Evolutionary conservation across 805 yeast species (phyloP), one percentile per base, ranked within the genome.

Genomic region (Starmerella bombicola): DNA sequence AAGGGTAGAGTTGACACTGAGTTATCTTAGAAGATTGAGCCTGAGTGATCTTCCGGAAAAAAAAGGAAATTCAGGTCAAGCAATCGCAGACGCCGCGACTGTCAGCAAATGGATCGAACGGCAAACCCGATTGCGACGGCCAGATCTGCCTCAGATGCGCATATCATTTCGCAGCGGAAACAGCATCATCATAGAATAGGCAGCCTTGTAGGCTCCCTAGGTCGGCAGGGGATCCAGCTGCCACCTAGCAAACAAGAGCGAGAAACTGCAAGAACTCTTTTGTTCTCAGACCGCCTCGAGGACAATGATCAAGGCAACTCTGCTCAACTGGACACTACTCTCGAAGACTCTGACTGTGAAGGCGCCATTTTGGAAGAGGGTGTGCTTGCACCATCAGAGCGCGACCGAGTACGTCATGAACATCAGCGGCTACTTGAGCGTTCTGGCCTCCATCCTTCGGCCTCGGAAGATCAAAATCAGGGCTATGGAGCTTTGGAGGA

Each of bases 301-400:
- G 34, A 22, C 15, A 13, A n/a, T 6, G 17, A n/a, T 12, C 8
- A 22, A 12, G 17, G 22, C n/a, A 37, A 35, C 15, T 17, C 31
- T 9, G 35, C 17, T 9, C 28, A 43, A 13, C 21, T 15, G 17
- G 41, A 33, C 5, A 17, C 10, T 18, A 43, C 30, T 9, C 46
- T 32, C 17, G 41, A 33, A 4, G 46, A 37, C 9, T 46, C 33
- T 15, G 54, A 49, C 17, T 51, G 46, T 10, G 59, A 54, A 13
- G 56, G 51, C 1, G 50, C 44, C 4, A 37, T 46, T 3, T 46
- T 48, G n/a, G 58, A 55, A 29, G 41, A 48, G 20, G 55, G 52
- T 17, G 39, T 55, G 2, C 43, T 53, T 17, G 54, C 61, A 4
- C 53, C 57, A 10, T 37, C 47, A 1, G 63, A 60, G 33, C 51